phyloP scores from a whole-genome alignment of 495 filamentous ascomycete species.

The Hyaloscypha variabilis region DNA sequence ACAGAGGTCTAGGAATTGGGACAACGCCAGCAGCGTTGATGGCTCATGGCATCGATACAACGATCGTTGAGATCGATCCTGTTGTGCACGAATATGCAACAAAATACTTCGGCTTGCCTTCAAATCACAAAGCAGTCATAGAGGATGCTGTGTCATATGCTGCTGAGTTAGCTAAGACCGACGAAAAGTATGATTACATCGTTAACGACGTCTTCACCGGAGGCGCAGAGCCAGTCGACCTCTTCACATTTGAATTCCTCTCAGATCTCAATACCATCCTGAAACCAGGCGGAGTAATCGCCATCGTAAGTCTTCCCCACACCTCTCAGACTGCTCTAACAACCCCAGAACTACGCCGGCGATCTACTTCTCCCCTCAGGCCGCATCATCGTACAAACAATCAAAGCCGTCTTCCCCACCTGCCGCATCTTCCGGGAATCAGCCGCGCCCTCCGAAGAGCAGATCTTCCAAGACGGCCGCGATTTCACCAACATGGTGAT shows the following conservation, averaged over 20 bases:
- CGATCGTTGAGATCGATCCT: slow-evolving; percentile 92
- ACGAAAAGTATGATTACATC: slow-evolving; percentile 79
- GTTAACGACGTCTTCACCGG: slow-evolving; percentile 99
- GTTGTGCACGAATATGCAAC: slow-evolving; percentile 79
- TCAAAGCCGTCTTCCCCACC: slow-evolving; percentile 70
- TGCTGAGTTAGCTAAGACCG: slow-evolving; percentile 43
- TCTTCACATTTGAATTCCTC: slow-evolving; percentile 89
- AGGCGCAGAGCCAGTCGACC: slow-evolving; percentile 82
- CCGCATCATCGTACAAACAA: slow-evolving; percentile 71
- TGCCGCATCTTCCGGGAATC: slow-evolving; percentile 86
- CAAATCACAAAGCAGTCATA: slow-evolving; percentile 78
- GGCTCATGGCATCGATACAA: slow-evolving; percentile 85
- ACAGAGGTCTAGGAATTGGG: slow-evolving; percentile 86
- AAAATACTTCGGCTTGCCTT: slow-evolving; percentile 79
- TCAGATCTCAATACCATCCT: slow-evolving; percentile 67
- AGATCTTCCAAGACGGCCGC: slow-evolving; percentile 41
- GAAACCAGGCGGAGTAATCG: slow-evolving; percentile 78
- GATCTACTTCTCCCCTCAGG: slow-evolving; percentile 76
- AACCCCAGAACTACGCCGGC: slow-evolving; percentile 90
- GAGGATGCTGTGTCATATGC: slow-evolving; percentile 82
- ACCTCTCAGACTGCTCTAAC: background rate
- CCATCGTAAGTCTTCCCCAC: slow-evolving; percentile 66
- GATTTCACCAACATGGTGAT: slow-evolving; percentile 93
- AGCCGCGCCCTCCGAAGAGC: slow-evolving; percentile 45
- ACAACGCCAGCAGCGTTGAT: slow-evolving; percentile 87